A percentile compares a stretch with the other conserved stretches of the same genome.
phyloP scores from a whole-genome alignment of 257 asterid genomes.

The Solanum lignicaule region DNA sequence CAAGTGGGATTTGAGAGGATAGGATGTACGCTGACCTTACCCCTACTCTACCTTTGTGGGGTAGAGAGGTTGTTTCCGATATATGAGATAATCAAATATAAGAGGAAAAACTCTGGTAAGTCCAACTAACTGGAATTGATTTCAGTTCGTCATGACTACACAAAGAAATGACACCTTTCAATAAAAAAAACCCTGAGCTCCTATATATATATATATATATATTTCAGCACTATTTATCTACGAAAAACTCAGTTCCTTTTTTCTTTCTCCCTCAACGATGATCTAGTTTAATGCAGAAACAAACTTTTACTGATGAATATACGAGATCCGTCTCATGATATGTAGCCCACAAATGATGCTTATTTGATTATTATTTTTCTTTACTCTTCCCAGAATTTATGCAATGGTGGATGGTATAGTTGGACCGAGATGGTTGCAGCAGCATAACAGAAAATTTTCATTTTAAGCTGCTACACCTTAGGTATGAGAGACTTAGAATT shows the following conservation, averaged over 20 bases:
- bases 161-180: background rate
- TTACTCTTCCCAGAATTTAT: background rate
- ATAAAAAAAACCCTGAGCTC: background rate
- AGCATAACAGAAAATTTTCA: background rate
- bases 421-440: background rate
- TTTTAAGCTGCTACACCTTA: background rate
- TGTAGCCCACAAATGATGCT: background rate
- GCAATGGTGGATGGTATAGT: background rate
- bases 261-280: background rate
- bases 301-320: background rate
- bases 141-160: background rate
- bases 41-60: background rate
- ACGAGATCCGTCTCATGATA: background rate
- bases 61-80: background rate
- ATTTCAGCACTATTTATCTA: background rate
- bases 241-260: background rate
- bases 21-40: background rate
- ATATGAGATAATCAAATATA: background rate
- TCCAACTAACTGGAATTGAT: background rate
- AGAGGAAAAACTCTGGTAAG: background rate
- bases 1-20: background rate
- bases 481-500: slow-evolving; percentile 21
- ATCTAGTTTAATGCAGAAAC: background rate
- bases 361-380: background rate
- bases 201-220: too few relatives aligned